Evolutionary conservation across 306 rosid genomes (phyloP).

Genomic region (Vigna nakashimae): DNA sequence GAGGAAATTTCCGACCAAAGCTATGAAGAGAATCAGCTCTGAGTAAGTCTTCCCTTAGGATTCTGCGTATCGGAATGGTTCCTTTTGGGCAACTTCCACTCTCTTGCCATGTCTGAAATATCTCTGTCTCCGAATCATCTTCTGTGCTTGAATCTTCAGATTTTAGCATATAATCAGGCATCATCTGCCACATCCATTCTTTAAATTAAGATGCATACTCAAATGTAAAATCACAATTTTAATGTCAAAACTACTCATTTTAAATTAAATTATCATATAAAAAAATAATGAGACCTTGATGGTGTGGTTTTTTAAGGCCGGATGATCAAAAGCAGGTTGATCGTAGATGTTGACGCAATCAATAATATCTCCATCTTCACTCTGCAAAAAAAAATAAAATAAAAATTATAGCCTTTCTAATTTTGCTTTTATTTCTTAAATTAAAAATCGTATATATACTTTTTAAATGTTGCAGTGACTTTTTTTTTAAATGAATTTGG

Average conservation of each 20-base stretch:
- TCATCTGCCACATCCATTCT: conserved; percentile 47
- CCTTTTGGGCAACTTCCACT: conserved; percentile 77
- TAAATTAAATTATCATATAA: neutral
- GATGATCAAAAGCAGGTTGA: conserved; percentile 70
- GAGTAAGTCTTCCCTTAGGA: conserved; percentile 49
- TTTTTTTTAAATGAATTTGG: too few relatives aligned
- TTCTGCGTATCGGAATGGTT: conserved; percentile 70
- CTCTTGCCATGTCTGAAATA: conserved; percentile 64
- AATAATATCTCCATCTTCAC: conserved; percentile 69
- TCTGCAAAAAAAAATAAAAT: conserved; percentile 25
- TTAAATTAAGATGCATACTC: neutral
- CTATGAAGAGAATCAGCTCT: conserved; percentile 51
- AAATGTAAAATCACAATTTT: neutral
- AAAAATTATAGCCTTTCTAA: neutral
- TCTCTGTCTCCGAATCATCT: neutral
- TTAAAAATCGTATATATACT: too few relatives aligned
- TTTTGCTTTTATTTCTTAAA: neutral
- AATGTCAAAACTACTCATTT: neutral
- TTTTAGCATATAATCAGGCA: conserved; percentile 41
- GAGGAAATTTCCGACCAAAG: conserved; percentile 54
- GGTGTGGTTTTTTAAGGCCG: conserved; percentile 56
- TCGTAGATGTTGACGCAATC: conserved; percentile 62
- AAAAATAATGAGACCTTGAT: conserved; percentile 41
- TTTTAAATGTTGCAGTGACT: too few relatives aligned
- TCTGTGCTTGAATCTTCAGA: conserved; percentile 21